Conservation (phyloP, 2,329 filamentous ascomycete species). For the Didymella arachidicola region DNA sequence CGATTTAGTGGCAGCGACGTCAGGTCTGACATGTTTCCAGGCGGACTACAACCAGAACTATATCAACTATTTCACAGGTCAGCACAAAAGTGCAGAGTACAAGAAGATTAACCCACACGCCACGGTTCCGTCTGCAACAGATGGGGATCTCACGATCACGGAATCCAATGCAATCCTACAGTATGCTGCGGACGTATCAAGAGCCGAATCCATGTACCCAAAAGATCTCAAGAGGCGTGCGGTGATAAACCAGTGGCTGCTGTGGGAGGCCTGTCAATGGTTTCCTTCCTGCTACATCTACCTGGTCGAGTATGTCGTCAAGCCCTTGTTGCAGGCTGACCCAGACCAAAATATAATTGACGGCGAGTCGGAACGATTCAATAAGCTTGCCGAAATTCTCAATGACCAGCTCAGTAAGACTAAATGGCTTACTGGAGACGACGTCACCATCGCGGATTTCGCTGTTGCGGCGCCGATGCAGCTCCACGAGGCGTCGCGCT, state of each 20-base stretch:
- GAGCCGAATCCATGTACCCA: constrained; percentile 47
- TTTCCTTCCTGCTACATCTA: constrained; percentile 54
- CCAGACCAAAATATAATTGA: constrained; percentile 50
- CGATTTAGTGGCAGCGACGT: neutral
- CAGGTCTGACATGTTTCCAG: neutral
- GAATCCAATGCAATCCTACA: constrained; percentile 55
- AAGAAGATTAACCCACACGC: constrained; percentile 50
- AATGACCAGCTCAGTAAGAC: constrained; percentile 49
- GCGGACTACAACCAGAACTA: constrained; percentile 48
- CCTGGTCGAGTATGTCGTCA: constrained; percentile 53
- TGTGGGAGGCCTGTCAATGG: constrained; percentile 55
- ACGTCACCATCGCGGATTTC: constrained; percentile 54
- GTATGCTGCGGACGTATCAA: constrained; percentile 51
- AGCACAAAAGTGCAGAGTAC: constrained; percentile 50
- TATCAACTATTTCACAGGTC: constrained; percentile 52
- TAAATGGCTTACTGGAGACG: constrained; percentile 50
- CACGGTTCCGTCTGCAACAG: constrained; percentile 52
- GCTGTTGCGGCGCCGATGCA: constrained; percentile 53
- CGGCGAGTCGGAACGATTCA: constrained; percentile 42
- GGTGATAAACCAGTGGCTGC: constrained; percentile 52
- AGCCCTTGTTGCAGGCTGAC: constrained; percentile 49
- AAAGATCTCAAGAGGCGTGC: constrained; percentile 52
- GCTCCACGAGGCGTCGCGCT: constrained; percentile 42
- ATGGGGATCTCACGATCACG: constrained; percentile 52
- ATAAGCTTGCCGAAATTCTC: constrained; percentile 50